Evolutionary conservation across 805 yeast species (phyloP), one percentile per base, ranked within the genome.

Genomic region (Cyberlindnera saturnus): DNA sequence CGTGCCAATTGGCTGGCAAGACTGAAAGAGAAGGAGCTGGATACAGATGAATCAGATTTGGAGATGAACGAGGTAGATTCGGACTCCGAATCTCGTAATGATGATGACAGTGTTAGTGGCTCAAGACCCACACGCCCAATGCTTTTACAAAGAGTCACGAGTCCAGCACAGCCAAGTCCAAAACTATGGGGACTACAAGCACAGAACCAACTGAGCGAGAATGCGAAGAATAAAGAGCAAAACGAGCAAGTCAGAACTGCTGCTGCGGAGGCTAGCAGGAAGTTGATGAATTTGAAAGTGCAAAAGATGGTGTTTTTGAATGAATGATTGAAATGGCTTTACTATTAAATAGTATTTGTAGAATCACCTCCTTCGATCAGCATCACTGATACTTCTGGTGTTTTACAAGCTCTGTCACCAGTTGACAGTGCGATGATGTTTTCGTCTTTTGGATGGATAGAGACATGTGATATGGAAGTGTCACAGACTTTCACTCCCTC

Each of bases 231-330:
- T 23, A 43, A 28, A 35, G 42, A 32, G 19, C 41, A 47, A 36
- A 36, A 35, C 23, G 42, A 41, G 13, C 40, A 19, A 16, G 32
- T 52, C 8, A 41, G 40, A 26, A 38, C 40, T 6, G 28, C 46
- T 0, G 57, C 55, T 4, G 59, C 59, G 4, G 52, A 50, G 28
- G 56, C 58, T 3, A 50, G 51, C n/a, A 44, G 59, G 34, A 47
- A 50, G 33, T 29, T 58, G 32, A 40, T 56, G 48, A 50, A 49
- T 15, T 38, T 58, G 32, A 58, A 57, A 40, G 23, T 58, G 19
- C 62, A 58, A 39, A 56, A 58, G 37, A 47, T 55, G 13, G 31
- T 58, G 10, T 58, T 58, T 38, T 38, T 58, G 43, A 58, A 55
- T 35, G 55, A 56, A 42, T 54, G 34, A 23, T 23, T 23, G 11